Base-by-base conservation (phyloP, 257 asterid genomes). In the Fraxinus excelsior region DNA sequence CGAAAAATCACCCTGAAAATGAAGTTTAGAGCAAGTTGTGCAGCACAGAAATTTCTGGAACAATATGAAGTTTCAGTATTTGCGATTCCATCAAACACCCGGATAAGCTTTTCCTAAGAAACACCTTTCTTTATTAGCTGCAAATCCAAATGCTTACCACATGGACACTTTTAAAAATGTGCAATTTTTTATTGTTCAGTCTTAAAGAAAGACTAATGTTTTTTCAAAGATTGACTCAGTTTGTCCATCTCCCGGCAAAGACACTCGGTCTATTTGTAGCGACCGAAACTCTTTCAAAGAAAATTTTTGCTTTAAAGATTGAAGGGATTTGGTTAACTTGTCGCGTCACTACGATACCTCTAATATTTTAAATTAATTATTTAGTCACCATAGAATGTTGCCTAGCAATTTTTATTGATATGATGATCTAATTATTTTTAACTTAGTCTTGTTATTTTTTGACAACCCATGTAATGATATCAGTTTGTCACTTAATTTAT, bases 71-170 rank as follows among this genome's bases (percentile, higher is more conserved):
- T 44, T 13, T 44, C 53, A 44, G 1, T 11, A 7, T 14, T 44
- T 44, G 53, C 14, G 5, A 44, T 44, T 13, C 53, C n/a, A 44
- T 13, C 53, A 3, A 44, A 44, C 56, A 46, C n/a, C n/a, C 56
- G 3, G 14, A 44, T 46, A 14, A 14, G 56, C 56, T 16, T 14
- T 46, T 12, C 56, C 56, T 4, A 14, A 16, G n/a, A 0, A 14
- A 46, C 56, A 14, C 2, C 6, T 46, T 46, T 7, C 56, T 16
- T 46, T 16, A 46, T 46, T 14, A 14, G n/a, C 56, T 13, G 19
- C 53, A 12, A 60, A 73, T 78, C 67, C 70, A 68, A 81, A 58
- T 23, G 68, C 35, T 76, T 67, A 26, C 56, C 53, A 42, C 3
- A 62, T 53, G 78, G 51, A 12, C 11, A 12, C 49, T 42, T 42